Base-by-base conservation (phyloP, 441 rosid species). In the Gossypium davidsonii region DNA sequence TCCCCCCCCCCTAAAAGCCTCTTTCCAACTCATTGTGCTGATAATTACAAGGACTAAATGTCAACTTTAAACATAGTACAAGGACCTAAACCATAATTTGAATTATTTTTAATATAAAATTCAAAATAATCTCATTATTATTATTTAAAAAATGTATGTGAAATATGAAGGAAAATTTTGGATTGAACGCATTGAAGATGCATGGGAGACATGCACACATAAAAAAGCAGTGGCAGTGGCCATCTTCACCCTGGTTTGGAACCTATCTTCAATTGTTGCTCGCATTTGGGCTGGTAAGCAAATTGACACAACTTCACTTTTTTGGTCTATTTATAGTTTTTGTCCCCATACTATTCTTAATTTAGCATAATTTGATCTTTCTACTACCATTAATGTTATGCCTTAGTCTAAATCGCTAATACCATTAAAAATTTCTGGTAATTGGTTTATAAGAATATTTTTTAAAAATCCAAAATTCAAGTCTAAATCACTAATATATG, bases 141-240 rank as follows among this genome's bases (percentile, higher is more conserved):
- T 25, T 4, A 0, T 4, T 58, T 25, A 10, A 0, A 25, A 26
- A 25, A 58, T 12, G 3, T 1, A 5, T 59, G 10, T 59, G 37
- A 26, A 42, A 59, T 42, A 0, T 52, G 73, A 59, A 92, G 97
- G 86, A 6, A 85, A 82, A 26, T 89, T 91, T 49, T 91, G 96
- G 96, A 25, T 90, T 0, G 76, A 83, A 34, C 83, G 98, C 31
- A 84, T 93, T 63, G 77, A 78, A 0, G 98, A 90, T 63, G 93
- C 92, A 3, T 93, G 98, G 98, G 89, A 87, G 1, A 83, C 94
- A 0, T 91, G 96, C 73, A 77, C 84, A 7, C 96, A 93, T 85
- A 91, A 93, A 77, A 93, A 91, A 51, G 97, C 91, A 0, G 90
- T 88, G 67, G 89, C 92, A 0, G 28, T 85, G 46, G 89, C 78